Evolutionary conservation across 768 basidiomycete genomes (phyloP), one percentile per base, ranked within the genome.

Genomic region (Amanita inopinata): DNA sequence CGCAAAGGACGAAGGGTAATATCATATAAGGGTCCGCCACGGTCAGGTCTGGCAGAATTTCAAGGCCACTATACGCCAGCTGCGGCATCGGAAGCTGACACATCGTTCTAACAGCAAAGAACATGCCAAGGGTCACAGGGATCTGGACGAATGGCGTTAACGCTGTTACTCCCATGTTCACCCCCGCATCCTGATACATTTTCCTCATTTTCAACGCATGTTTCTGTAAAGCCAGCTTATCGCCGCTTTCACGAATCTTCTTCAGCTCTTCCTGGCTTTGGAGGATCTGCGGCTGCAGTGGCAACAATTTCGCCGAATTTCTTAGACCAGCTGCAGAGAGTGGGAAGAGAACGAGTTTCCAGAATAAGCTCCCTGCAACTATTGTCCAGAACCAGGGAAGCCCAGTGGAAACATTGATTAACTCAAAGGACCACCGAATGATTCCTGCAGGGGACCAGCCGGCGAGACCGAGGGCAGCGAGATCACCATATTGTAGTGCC

Each of bases 341-440:
- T 2, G 84, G 85, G 39, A 87, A 57, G 34, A 84, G 66, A 37
- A 71, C 34, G 14, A 72, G 37, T 15, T 83, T 78, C 67, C 82
- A 77, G 54, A 78, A 53, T 8, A 81, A 42, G 19, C 80, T 76
- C 20, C 78, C 76, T 3, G 62, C 64, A 33, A 89, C 61, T 60
- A 92, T 85, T 36, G 87, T 83, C 69, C 79, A 76, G 65, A 85
- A 85, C 88, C 90, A 92, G 0, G 83, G 80, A 46, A 90, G 60
- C 27, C 78, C 80, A 0, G 77, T 76, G 36, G 67, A 60, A 38
- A 88, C 78, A 49, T 89, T 76, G 40, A 87, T 58, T 36, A 76
- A 48, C 57, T 90, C 86, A 37, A 85, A 64, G 12, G 74, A 62
- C 71, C 73, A 77, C 32, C 73, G 68, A 14, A 78, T 63, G 24